Base-by-base conservation (phyloP, 768 basidiomycete genomes). In the Lactarius akahatsu region DNA sequence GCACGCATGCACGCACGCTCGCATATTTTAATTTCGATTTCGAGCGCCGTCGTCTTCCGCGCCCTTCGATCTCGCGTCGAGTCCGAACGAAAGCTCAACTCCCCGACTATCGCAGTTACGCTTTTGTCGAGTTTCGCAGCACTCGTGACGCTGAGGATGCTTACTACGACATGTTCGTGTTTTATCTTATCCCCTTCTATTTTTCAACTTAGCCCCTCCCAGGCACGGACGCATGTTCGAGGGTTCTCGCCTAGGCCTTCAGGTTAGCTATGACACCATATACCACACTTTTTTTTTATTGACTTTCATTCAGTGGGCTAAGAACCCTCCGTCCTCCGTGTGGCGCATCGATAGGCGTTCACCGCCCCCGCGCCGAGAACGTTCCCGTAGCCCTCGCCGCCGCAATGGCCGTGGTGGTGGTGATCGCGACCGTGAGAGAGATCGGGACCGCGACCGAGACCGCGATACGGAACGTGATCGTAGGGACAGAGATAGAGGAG, bases 121-220 rank as follows among this genome's bases (percentile, higher is more conserved):
- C 91, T 64, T 93, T 93, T 76, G 86, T 93, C 74, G 91, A 93
- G 76, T 93, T 92, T 73, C 86, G 89, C 74, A 85, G 85, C 72
- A 81, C 83, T 57, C 85, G 88, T 50, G 90, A 92, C 72, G 91
- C 91, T 23, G 91, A 92, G 72, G 89, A 91, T 70, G 90, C 91
- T 34, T 92, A 91, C 76, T 86, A 90, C 73, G 89, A 91, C 66
- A 92, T 92, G 91, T 92, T 75, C 67, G 78, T 45, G 3, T 28
- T 28, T 50, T 15, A 15, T 15, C 63, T 30, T 13, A 62, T 32
- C 26, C 52, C 32, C n/a, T 26, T 18, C 3, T 43, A 43, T 60
- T 16, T 43, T 20, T 56, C 16, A 30, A 5, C 30, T 57, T 67
- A 23, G 71, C 50, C 23, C 4, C 57, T 23, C 10, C 26, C 67